phyloP scores from a whole-genome alignment of 176 grass and related monocot genomes.

The Saccharum officinarum region DNA sequence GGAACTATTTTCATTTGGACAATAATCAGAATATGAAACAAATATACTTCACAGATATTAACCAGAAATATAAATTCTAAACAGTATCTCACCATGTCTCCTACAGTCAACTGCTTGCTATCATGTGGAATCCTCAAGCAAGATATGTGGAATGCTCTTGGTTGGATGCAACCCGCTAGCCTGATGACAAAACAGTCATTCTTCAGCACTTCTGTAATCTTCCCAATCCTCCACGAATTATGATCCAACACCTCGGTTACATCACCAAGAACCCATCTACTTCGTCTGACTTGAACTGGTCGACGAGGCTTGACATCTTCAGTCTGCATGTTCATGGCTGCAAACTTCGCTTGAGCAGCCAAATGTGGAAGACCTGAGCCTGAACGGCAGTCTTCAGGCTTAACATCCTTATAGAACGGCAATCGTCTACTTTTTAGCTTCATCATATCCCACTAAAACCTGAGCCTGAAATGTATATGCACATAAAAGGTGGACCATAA shows the following conservation, averaged over 20 bases:
- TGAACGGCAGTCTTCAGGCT: background rate
- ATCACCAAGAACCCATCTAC: slow-evolving; percentile 50
- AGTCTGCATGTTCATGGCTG: slow-evolving; percentile 17
- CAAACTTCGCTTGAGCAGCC: slow-evolving; percentile 6
- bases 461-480: slow-evolving; percentile 1
- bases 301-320: slow-evolving; percentile 23
- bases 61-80: slow-evolving; percentile 25
- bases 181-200: slow-evolving; percentile 33
- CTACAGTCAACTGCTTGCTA: slow-evolving; percentile 2
- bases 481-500: slow-evolving; percentile 14
- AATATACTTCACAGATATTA: background rate
- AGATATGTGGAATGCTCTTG: slow-evolving; percentile 45
- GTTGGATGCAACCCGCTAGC: slow-evolving; percentile 37
- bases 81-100: slow-evolving; percentile 19
- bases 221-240: slow-evolving; percentile 46
- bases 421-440: slow-evolving; percentile 23
- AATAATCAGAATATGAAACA: background rate
- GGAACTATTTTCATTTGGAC: background rate
- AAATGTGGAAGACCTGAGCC: background rate
- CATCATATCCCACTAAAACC: slow-evolving; percentile 30
- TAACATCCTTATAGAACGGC: slow-evolving; percentile 11
- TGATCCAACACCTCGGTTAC: slow-evolving; percentile 46
- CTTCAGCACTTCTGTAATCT: slow-evolving; percentile 46
- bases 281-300: slow-evolving; percentile 5
- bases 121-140: slow-evolving; percentile 41